Evolutionary conservation across 371 early-diverging fungal genomes (phyloP).

Genomic region (Apophysomyces variabilis): DNA sequence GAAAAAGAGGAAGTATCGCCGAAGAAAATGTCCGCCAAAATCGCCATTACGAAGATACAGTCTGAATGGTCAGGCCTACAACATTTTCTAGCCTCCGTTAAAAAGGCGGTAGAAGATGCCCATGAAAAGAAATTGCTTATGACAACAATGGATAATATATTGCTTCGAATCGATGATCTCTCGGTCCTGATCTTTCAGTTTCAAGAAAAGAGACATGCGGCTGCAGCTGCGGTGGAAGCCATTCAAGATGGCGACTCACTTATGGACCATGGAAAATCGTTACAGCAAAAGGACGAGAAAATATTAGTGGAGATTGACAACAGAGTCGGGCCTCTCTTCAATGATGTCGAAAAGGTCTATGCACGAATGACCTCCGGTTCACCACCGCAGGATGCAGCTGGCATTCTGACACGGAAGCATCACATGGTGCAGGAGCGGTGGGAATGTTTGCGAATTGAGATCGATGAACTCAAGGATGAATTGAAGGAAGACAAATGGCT

Average conservation of each 20-base stretch:
- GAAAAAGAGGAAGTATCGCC: conserved; percentile 20
- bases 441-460: conserved; percentile 48
- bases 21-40: conserved; percentile 17
- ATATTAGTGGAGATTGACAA: conserved; percentile 50
- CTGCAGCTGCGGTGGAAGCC: conserved; percentile 18
- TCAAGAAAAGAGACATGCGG: conserved; percentile 45
- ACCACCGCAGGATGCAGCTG: conserved; percentile 39
- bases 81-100: conserved; percentile 47
- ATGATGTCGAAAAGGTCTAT: conserved; percentile 56
- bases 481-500: conserved; percentile 69
- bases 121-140: conserved; percentile 30
- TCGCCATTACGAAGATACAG: conserved; percentile 46
- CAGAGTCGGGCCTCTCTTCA: conserved; percentile 53
- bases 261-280: conserved; percentile 13
- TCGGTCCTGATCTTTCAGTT: conserved; percentile 47
- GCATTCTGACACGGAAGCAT: conserved; percentile 38
- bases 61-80: conserved; percentile 55
- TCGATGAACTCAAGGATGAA: conserved; percentile 60
- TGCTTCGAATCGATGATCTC: conserved; percentile 42
- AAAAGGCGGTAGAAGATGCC: conserved; percentile 25
- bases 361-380: conserved; percentile 45
- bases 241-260: conserved; percentile 15
- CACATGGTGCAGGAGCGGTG: conserved; percentile 48
- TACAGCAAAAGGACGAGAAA: conserved; percentile 29
- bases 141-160: conserved; percentile 30